phyloP scores from a whole-genome alignment of 768 basidiomycete species.

The Lanmaoa pseudosensibilis region DNA sequence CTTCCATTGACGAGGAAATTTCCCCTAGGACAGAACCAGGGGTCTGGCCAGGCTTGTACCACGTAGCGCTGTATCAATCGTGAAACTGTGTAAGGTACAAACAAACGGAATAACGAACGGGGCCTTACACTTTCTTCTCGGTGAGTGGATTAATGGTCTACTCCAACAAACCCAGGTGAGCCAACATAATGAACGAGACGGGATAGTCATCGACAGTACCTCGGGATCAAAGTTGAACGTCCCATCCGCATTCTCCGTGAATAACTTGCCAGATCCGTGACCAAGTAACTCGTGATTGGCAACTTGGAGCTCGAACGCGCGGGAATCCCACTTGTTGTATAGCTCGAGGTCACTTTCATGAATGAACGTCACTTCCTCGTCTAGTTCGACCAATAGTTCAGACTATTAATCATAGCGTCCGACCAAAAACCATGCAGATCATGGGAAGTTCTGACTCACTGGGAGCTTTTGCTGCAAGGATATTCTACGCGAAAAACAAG shows the following conservation, averaged over 20 bases:
- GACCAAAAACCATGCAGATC: background rate
- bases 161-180: background rate
- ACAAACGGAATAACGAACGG: background rate
- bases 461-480: slow-evolving; percentile 84
- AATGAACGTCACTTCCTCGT: slow-evolving; percentile 79
- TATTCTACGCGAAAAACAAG: slow-evolving; percentile 50
- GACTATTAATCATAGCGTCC: background rate
- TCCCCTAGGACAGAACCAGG: slow-evolving; percentile 81
- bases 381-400: slow-evolving; percentile 33
- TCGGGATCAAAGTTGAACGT: slow-evolving; percentile 79
- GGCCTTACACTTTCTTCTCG: slow-evolving; percentile 64
- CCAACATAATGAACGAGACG: background rate
- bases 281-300: slow-evolving; percentile 89
- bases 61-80: slow-evolving; percentile 53
- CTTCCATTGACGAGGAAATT: slow-evolving; percentile 88
- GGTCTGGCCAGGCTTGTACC: slow-evolving; percentile 89
- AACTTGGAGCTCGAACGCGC: slow-evolving; percentile 84
- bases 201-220: slow-evolving; percentile 39
- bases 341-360: slow-evolving; percentile 73
- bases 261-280: slow-evolving; percentile 82
- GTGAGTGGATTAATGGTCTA: slow-evolving; percentile 83
- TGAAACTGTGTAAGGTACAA: background rate
- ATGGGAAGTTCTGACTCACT: slow-evolving; percentile 41
- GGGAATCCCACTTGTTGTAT: slow-evolving; percentile 76
- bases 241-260: slow-evolving; percentile 74